Evolutionary conservation across 163 green algal genomes (phyloP).

Genomic region (Smithsoniella earleae): DNA sequence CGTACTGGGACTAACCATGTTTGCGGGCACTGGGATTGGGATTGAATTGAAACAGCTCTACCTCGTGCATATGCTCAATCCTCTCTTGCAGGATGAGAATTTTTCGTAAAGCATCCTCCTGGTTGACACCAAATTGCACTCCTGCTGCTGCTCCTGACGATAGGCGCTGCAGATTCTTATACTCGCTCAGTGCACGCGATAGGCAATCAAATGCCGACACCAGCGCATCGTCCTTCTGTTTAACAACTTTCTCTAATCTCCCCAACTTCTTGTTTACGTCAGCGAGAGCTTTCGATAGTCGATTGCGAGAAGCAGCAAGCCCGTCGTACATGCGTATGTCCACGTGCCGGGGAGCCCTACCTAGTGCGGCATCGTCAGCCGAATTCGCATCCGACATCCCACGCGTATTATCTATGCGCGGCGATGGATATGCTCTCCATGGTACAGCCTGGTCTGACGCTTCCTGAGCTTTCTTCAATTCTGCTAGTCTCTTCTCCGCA

Average conservation of each 20-base stretch:
- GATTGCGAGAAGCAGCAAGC: conserved; percentile 5
- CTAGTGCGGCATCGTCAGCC: neutral
- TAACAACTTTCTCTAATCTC: neutral
- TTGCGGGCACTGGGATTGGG: neutral
- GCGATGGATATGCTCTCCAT: neutral
- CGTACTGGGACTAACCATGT: neutral
- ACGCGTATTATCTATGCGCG: neutral
- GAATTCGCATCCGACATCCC: neutral
- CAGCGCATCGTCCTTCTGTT: conserved; percentile 25
- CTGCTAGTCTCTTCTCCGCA: conserved; percentile 5
- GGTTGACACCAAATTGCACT: conserved; percentile 23
- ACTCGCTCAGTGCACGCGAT: conserved; percentile 18
- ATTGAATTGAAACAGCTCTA: neutral
- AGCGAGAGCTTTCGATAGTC: neutral
- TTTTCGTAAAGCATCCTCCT: conserved; percentile 22
- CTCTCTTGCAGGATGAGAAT: conserved; percentile 24
- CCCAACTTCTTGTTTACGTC: neutral
- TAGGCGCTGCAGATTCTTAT: conserved; percentile 15
- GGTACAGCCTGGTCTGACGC: neutral
- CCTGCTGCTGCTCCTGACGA: conserved; percentile 13
- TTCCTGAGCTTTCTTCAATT: conserved; percentile 3
- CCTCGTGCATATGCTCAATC: conserved; percentile 29
- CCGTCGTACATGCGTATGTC: conserved; percentile 30
- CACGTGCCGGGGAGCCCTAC: conserved; percentile 6
- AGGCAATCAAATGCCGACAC: conserved; percentile 21